Evolutionary conservation across 139 green algal genomes (phyloP).

Genomic region (Chlamydomonas eustigma): DNA sequence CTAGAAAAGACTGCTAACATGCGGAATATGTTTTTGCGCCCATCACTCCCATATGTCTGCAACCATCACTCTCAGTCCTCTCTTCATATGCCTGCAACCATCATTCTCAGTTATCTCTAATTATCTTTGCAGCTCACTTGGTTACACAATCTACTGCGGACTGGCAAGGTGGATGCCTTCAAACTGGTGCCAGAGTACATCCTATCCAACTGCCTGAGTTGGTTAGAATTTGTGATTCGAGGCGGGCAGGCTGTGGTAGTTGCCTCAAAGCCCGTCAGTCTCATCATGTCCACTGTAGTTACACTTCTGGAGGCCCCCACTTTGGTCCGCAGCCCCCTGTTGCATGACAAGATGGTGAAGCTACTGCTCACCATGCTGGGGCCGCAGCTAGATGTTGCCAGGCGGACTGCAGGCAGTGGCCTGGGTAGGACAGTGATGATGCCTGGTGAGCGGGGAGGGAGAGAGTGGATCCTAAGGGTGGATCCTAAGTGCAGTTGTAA

Average conservation of each 20-base stretch:
- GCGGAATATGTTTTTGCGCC: too few species aligned
- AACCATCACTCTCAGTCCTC: too few species aligned
- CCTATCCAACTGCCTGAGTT: background rate
- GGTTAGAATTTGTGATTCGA: conserved; percentile 3
- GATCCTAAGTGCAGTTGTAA: too few species aligned
- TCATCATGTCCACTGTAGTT: conserved; percentile 43
- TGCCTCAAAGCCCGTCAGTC: conserved; percentile 11
- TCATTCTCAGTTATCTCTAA: too few species aligned
- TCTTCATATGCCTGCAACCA: too few species aligned
- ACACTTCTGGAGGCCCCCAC: conserved; percentile 47
- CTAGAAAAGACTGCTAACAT: too few species aligned
- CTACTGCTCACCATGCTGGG: conserved; percentile 67
- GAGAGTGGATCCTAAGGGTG: too few species aligned
- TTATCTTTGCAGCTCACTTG: background rate
- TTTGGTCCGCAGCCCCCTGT: conserved; percentile 25
- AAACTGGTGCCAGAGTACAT: background rate
- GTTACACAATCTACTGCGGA: background rate
- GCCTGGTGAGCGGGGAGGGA: conserved; percentile 11
- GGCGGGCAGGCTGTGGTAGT: conserved; percentile 2
- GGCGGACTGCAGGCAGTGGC: background rate
- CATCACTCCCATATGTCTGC: too few species aligned
- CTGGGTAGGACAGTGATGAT: conserved; percentile 12
- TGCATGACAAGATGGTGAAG: conserved; percentile 55
- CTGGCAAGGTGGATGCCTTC: background rate
- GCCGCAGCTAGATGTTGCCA: conserved; percentile 14